Percentiles rank a stretch among this genome's conserved stretches.
These are phyloP conservation scores for Trichoderma sp. DNA, from an alignment of 2,329 filamentous ascomycete genomes.

Conservation along the genomic window DNA sequence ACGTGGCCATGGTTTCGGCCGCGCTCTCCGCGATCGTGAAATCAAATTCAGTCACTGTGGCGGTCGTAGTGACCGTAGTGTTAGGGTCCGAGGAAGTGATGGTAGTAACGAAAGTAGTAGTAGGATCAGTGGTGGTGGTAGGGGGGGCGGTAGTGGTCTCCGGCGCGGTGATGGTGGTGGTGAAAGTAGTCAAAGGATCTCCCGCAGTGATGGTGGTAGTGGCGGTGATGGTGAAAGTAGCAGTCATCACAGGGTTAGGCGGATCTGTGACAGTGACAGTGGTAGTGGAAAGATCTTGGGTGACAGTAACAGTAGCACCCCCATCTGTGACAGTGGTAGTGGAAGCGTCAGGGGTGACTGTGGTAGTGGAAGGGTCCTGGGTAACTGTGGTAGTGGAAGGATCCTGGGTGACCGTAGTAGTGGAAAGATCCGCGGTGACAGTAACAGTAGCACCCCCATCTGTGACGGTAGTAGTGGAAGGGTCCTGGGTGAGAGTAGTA, in stretches of 20 bases:
- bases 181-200: no score
- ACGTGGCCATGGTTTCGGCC: neutral
- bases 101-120: neutral
- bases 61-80: no score
- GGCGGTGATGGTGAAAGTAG: neutral
- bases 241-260: neutral
- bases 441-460: no score
- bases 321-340: no score
- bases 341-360: no score
- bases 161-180: neutral
- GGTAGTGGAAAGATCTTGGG: neutral
- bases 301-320: no score
- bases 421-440: no score
- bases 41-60: neutral
- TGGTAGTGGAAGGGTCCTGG: no score
- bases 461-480: neutral
- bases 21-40: neutral
- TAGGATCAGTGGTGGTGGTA: no score
- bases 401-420: neutral
- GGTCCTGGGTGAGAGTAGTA: no score
- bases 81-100: no score
- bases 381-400: neutral
- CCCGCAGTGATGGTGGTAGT: neutral
- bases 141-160: no score
- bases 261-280: neutral